Conservation (phyloP, 257 asterid species). For the Catharanthus roseus region DNA sequence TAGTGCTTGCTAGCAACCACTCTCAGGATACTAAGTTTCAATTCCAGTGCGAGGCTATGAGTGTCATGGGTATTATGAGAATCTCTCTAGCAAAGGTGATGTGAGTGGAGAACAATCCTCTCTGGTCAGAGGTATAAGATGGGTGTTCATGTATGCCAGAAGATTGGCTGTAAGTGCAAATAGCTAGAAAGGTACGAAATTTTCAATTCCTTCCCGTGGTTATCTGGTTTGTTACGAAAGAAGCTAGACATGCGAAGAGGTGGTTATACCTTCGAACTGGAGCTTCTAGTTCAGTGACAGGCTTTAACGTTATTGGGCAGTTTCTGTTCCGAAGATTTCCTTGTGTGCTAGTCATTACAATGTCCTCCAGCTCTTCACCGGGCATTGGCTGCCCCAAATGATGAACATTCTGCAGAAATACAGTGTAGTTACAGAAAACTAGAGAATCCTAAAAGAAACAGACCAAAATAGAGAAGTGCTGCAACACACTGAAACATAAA, state of each 20-base stretch:
- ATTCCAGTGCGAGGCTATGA: neutral
- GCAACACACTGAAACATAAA: neutral
- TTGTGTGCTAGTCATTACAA: conserved; percentile 81
- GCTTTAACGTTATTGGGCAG: conserved; percentile 85
- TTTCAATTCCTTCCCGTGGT: neutral
- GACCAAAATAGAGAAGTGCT: neutral
- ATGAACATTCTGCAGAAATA: conserved; percentile 71
- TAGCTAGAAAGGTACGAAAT: neutral
- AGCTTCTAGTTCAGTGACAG: conserved; percentile 60
- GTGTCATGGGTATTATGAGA: neutral
- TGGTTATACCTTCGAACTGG: conserved; percentile 75
- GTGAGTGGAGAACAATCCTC: neutral
- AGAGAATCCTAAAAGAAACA: neutral
- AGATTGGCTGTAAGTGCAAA: neutral
- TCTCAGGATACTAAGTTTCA: neutral
- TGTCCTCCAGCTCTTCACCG: conserved; percentile 97
- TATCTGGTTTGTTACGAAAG: neutral
- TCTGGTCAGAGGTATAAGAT: too few species aligned
- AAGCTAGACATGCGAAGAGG: conserved; percentile 7
- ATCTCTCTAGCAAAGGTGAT: neutral
- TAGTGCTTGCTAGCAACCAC: neutral
- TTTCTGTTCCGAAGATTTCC: conserved; percentile 51
- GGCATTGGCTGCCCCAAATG: conserved; percentile 93
- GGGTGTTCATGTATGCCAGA: too few species aligned
- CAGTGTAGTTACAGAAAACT: conserved; percentile 10